Evolutionary conservation across 495 filamentous ascomycete genomes (phyloP).

Genomic region (Neurospora hispaniola): DNA sequence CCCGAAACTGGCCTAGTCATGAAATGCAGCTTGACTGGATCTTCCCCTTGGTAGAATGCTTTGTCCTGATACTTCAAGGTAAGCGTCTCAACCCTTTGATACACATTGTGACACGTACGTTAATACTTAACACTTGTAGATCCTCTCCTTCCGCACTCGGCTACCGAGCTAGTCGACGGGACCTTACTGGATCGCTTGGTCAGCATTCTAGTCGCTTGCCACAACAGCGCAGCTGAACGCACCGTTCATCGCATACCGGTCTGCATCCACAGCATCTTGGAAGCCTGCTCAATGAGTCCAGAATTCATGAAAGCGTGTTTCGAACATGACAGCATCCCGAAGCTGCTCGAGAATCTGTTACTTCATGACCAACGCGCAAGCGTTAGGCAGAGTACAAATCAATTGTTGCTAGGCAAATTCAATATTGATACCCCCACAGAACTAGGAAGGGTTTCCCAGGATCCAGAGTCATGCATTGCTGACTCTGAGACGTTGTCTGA

Average conservation of each 20-base stretch:
- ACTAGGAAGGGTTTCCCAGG: background rate
- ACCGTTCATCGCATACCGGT: conserved; percentile 20
- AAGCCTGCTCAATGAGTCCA: conserved; percentile 50
- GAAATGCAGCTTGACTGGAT: conserved; percentile 30
- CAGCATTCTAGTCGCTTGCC: conserved; percentile 16
- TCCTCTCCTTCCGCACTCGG: conserved; percentile 11
- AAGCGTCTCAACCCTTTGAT: background rate
- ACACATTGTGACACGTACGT: background rate
- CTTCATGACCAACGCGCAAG: conserved; percentile 29
- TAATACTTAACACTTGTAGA: conserved; percentile 5
- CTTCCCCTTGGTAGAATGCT: conserved; percentile 31
- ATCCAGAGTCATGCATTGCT: background rate
- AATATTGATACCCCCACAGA: background rate
- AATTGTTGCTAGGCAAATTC: conserved; percentile 26
- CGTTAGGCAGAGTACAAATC: conserved; percentile 31
- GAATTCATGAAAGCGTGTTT: conserved; percentile 50
- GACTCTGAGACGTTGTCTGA: background rate
- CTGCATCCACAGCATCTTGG: conserved; percentile 53
- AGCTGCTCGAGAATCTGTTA: conserved; percentile 28
- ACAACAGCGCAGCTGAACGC: background rate
- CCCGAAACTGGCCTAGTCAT: conserved; percentile 25
- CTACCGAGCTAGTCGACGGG: conserved; percentile 18
- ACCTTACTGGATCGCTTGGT: conserved; percentile 29
- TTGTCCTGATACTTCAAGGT: conserved; percentile 35
- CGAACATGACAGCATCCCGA: conserved; percentile 17